Conservation (phyloP, 176 grass and related monocot genomes). For the Lolium rigidum region DNA sequence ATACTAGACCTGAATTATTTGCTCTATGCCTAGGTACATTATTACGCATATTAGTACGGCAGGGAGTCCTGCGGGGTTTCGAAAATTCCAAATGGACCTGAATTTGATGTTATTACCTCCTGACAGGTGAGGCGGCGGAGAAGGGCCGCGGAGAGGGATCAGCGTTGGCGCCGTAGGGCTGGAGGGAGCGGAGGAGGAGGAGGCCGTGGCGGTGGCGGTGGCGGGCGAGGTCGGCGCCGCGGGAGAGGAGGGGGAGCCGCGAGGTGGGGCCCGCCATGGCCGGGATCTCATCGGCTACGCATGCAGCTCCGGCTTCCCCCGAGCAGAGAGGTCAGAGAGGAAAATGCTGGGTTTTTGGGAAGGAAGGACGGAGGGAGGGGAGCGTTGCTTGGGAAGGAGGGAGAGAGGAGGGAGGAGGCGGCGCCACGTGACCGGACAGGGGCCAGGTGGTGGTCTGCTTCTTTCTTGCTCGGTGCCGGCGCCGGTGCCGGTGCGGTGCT, state of each 20-base stretch:
- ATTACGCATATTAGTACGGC: neutral
- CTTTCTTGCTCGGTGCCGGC: neutral
- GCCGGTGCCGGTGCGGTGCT: neutral
- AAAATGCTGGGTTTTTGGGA: slow-evolving; percentile 16
- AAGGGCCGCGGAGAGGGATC: neutral
- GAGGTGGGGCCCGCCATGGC: slow-evolving; percentile 51
- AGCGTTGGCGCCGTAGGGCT: neutral
- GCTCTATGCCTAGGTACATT: neutral
- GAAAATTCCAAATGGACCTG: neutral
- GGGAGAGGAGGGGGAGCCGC: slow-evolving; percentile 43
- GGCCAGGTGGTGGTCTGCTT: slow-evolving; percentile 11
- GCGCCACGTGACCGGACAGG: slow-evolving; percentile 27
- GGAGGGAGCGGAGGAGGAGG: slow-evolving; percentile 34
- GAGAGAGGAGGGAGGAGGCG: neutral
- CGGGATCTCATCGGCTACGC: slow-evolving; percentile 52
- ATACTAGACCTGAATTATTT: no score
- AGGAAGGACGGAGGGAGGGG: neutral
- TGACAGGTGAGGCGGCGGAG: neutral
- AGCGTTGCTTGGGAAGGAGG: neutral
- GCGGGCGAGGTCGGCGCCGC: neutral
- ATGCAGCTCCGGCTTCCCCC: neutral
- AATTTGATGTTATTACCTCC: slow-evolving; percentile 36
- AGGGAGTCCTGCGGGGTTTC: neutral
- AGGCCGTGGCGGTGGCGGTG: neutral
- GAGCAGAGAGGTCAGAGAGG: neutral